These are phyloP conservation scores for Psophocarpus tetragonolobus DNA, from an alignment of 306 rosid species.

Conservation along the genomic window DNA sequence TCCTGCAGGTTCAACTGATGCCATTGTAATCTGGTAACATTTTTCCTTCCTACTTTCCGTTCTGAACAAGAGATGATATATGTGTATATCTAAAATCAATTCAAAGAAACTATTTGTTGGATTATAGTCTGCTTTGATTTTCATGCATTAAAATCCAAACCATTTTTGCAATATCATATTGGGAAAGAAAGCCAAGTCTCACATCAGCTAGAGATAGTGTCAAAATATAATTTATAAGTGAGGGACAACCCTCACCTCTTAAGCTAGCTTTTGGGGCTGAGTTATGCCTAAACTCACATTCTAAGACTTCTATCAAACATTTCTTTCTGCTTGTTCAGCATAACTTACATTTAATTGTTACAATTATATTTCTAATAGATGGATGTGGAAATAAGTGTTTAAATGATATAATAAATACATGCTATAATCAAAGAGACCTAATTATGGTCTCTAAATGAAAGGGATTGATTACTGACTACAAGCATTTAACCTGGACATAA, in stretches of 20 bases:
- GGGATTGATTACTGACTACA: background rate
- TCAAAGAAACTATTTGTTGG: background rate
- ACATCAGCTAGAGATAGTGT: too few species aligned
- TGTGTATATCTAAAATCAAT: conserved; percentile 7
- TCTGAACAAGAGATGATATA: background rate
- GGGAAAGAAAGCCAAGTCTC: too few species aligned
- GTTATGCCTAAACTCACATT: too few species aligned
- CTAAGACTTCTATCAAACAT: background rate
- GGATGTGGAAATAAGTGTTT: background rate
- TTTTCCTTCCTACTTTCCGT: conserved; percentile 20
- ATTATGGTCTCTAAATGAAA: background rate
- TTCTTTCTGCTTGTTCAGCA: background rate
- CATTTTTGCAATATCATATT: background rate
- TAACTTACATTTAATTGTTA: background rate
- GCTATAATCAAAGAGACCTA: background rate
- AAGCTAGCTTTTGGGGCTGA: too few species aligned
- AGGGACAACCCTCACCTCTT: too few species aligned
- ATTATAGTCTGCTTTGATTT: background rate
- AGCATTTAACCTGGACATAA: background rate
- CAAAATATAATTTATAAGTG: too few species aligned
- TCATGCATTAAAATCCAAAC: conserved; percentile 1
- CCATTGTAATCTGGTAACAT: conserved; percentile 87
- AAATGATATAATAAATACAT: background rate
- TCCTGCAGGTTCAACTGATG: conserved; percentile 97
- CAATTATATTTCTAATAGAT: background rate